Percentiles rank a stretch among this genome's conserved stretches.
Evolutionary conservation across 495 filamentous ascomycete species (phyloP).

Genomic region (Trichoderma erinaceum): DNA sequence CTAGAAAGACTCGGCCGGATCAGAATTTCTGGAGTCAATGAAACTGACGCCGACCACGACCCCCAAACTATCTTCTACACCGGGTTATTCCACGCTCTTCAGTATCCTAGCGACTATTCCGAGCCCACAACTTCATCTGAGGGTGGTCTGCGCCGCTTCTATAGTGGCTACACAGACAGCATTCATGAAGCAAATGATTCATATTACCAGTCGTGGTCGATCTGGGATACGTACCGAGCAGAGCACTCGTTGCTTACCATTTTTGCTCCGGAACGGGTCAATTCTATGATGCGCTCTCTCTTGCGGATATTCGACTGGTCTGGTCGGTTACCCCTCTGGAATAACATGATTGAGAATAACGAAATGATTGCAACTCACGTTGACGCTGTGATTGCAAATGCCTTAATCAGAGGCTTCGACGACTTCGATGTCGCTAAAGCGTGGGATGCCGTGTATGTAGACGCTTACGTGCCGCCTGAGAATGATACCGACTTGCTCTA

Average conservation of each 20-base stretch:
- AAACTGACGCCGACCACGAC: conserved; percentile 26
- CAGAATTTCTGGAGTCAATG: conserved; percentile 27
- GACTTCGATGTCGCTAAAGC: conserved; percentile 28
- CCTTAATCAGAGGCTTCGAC: conserved; percentile 27
- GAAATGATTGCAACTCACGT: conserved; percentile 33
- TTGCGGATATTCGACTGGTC: conserved; percentile 30
- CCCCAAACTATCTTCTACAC: conserved; percentile 31
- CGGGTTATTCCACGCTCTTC: conserved; percentile 28
- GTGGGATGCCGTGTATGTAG: conserved; percentile 27
- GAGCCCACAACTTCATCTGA: conserved; percentile 22
- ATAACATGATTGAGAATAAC: conserved; percentile 32
- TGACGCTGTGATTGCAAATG: conserved; percentile 30
- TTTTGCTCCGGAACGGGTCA: conserved; percentile 28
- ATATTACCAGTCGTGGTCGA: conserved; percentile 33
- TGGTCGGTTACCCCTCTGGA: conserved; percentile 30
- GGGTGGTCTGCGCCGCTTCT: conserved; percentile 22
- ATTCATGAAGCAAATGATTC: conserved; percentile 27
- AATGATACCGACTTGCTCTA: conserved; percentile 28
- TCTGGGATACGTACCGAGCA: conserved; percentile 31
- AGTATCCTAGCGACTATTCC: conserved; percentile 31
- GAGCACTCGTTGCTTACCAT: conserved; percentile 29
- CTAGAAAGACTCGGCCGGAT: conserved; percentile 28
- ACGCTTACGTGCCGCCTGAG: conserved; percentile 29
- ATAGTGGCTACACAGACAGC: conserved; percentile 31
- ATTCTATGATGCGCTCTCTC: conserved; percentile 28